phyloP scores from a whole-genome alignment of 2,329 filamentous ascomycete genomes.

The Colletotrichum kahawae region DNA sequence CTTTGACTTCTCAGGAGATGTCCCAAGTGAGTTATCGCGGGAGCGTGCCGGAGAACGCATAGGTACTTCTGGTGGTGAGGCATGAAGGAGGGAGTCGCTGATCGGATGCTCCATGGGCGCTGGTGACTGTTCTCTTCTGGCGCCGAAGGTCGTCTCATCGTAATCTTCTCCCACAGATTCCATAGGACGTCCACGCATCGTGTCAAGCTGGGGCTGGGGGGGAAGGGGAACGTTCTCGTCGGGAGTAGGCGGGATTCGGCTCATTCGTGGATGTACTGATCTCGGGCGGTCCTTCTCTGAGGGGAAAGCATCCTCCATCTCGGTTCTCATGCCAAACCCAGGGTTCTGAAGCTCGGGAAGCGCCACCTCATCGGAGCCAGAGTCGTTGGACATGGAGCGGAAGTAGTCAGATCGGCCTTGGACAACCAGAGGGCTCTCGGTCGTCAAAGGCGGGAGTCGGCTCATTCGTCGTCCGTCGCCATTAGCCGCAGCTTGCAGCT shows the following conservation, averaged over 20 bases:
- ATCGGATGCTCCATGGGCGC: slow-evolving; percentile 49
- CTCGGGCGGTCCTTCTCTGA: slow-evolving; percentile 60
- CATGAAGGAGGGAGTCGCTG: slow-evolving; percentile 25
- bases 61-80: slow-evolving; percentile 32
- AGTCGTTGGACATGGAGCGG: slow-evolving; percentile 73
- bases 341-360: slow-evolving; percentile 31
- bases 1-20: slow-evolving; percentile 51
- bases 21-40: slow-evolving; percentile 31
- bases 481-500: slow-evolving; percentile 79
- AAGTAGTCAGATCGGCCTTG: slow-evolving; percentile 83
- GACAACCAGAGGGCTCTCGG: slow-evolving; percentile 78
- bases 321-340: slow-evolving; percentile 55
- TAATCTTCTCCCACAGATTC: slow-evolving; percentile 28
- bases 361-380: slow-evolving; percentile 47
- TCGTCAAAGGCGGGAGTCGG: slow-evolving; percentile 81
- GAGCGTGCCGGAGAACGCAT: slow-evolving; percentile 38
- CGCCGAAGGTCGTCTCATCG: slow-evolving; percentile 53
- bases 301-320: slow-evolving; percentile 60
- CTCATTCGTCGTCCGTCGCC: slow-evolving; percentile 81
- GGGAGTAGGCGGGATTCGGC: slow-evolving; percentile 60
- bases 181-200: slow-evolving; percentile 44
- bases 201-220: slow-evolving; percentile 44
- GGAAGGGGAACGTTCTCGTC: slow-evolving; percentile 53
- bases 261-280: slow-evolving; percentile 79
- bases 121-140: slow-evolving; percentile 63